Evolutionary conservation across 2,329 filamentous ascomycete genomes (phyloP).

Genomic region (Pseudogymnoascus sp.): DNA sequence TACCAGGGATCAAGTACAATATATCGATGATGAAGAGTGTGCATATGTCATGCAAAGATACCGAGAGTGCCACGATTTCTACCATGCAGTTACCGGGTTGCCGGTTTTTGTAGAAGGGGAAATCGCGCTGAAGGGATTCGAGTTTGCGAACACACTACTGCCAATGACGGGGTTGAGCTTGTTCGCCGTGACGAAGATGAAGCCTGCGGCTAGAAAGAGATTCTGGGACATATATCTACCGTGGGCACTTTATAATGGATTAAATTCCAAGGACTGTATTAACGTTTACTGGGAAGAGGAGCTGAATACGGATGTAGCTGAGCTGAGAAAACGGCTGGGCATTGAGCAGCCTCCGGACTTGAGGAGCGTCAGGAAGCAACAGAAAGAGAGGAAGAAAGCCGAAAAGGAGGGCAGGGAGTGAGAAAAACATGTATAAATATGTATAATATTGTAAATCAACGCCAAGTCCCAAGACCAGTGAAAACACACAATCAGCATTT

Average conservation of each 20-base stretch:
- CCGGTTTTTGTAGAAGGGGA: slow-evolving; percentile 93
- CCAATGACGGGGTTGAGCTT: slow-evolving; percentile 91
- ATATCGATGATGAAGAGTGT: slow-evolving; percentile 91
- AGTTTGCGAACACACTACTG: slow-evolving; percentile 88
- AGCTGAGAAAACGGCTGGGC: slow-evolving; percentile 64
- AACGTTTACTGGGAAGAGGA: slow-evolving; percentile 98
- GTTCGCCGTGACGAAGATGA: slow-evolving; percentile 60
- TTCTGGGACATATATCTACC: slow-evolving; percentile 75
- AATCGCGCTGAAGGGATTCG: slow-evolving; percentile 94
- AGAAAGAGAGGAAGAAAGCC: slow-evolving; percentile 60
- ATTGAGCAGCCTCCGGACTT: slow-evolving; percentile 87
- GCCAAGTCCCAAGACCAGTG: slow-evolving; percentile 2
- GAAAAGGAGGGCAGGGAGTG: slow-evolving; percentile 40
- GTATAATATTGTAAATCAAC: slow-evolving; percentile 6
- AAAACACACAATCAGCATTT: slow-evolving; percentile 2
- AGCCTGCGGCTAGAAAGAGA: slow-evolving; percentile 52
- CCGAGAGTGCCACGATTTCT: slow-evolving; percentile 95
- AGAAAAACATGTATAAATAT: slow-evolving; percentile 13
- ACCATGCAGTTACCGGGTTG: slow-evolving; percentile 86
- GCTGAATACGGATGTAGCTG: slow-evolving; percentile 73
- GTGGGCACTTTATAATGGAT: slow-evolving; percentile 82
- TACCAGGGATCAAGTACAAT: slow-evolving; percentile 72
- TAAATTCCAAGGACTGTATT: slow-evolving; percentile 70
- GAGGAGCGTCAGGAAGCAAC: slow-evolving; percentile 63
- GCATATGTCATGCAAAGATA: slow-evolving; percentile 99